Evolutionary conservation across 1,284 basidiomycete species (phyloP).

Genomic region (Ceratobasidium sp.): DNA sequence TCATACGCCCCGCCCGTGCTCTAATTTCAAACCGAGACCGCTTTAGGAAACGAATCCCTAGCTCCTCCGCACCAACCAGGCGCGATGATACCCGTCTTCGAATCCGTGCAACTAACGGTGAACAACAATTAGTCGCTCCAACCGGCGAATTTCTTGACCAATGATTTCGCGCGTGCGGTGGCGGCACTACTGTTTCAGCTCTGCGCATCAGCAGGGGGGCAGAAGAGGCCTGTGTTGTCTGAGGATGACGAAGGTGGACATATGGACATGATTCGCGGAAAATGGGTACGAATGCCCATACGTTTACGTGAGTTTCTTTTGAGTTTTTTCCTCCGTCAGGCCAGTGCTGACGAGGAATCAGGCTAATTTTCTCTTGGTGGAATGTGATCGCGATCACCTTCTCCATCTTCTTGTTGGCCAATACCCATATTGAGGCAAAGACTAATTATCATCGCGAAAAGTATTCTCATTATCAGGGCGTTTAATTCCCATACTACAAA

Average conservation of each 20-base stretch:
- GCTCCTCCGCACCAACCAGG: constrained; percentile 31
- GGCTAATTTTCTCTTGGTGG: constrained; percentile 98
- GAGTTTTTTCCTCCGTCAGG: not conserved
- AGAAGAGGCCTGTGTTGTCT: not conserved
- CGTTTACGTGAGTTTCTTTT: constrained; percentile 80
- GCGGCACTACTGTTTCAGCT: constrained; percentile 89
- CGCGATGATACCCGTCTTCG: constrained; percentile 75
- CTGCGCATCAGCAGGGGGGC: constrained; percentile 68
- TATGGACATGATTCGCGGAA: constrained; percentile 87
- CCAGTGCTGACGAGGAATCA: constrained; percentile 56
- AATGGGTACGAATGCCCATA: constrained; percentile 85
- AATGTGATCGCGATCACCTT: constrained; percentile 96
- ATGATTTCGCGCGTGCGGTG: constrained; percentile 91
- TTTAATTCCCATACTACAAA: not conserved
- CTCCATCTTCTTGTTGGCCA: constrained; percentile 96
- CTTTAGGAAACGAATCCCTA: constrained; percentile 20
- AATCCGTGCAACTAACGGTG: constrained; percentile 80
- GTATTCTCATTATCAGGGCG: constrained; percentile 87
- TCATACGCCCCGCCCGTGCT: constrained; percentile 40
- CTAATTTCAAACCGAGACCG: constrained; percentile 11
- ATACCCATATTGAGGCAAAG: constrained; percentile 98
- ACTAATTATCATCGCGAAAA: constrained; percentile 95
- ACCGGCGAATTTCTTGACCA: constrained; percentile 74
- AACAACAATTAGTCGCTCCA: constrained; percentile 69
- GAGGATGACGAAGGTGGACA: constrained; percentile 67